phyloP scores from a whole-genome alignment of 1,139 yeast species.

The Arxiozyma bovina region DNA sequence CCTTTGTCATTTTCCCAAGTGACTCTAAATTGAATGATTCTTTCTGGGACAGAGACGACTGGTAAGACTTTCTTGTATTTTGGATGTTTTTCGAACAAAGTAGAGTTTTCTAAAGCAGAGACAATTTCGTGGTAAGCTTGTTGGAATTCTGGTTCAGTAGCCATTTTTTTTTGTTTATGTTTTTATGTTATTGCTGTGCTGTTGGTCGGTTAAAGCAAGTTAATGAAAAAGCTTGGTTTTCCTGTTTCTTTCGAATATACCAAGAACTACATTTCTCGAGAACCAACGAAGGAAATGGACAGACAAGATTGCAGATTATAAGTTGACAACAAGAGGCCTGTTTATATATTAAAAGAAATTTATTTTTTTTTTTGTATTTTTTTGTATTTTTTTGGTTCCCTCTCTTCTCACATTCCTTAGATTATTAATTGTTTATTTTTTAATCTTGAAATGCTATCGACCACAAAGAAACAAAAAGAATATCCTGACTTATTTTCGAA shows the following conservation, averaged over 20 bases:
- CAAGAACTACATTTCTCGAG: no score
- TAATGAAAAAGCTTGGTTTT: no score
- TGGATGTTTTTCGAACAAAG: slow-evolving; percentile 82
- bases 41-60: slow-evolving; percentile 90
- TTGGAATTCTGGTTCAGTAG: slow-evolving; percentile 87
- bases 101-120: slow-evolving; percentile 82
- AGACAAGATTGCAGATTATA: no score
- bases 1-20: slow-evolving; percentile 96
- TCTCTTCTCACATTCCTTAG: neutral
- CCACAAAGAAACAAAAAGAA: no score
- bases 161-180: slow-evolving; percentile 1
- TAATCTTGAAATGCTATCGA: neutral
- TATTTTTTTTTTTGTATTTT: no score
- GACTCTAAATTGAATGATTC: slow-evolving; percentile 93
- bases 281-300: no score
- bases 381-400: neutral
- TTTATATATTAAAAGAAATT: no score
- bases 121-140: slow-evolving; percentile 95
- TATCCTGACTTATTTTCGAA: neutral
- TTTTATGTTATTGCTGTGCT: neutral
- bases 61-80: slow-evolving; percentile 83
- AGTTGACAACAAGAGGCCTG: neutral
- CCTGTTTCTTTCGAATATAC: neutral
- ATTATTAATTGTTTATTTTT: no score
- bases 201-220: neutral